Evolutionary conservation across 768 basidiomycete species (phyloP).

Genomic region (Mycena olivaceomarginata): DNA sequence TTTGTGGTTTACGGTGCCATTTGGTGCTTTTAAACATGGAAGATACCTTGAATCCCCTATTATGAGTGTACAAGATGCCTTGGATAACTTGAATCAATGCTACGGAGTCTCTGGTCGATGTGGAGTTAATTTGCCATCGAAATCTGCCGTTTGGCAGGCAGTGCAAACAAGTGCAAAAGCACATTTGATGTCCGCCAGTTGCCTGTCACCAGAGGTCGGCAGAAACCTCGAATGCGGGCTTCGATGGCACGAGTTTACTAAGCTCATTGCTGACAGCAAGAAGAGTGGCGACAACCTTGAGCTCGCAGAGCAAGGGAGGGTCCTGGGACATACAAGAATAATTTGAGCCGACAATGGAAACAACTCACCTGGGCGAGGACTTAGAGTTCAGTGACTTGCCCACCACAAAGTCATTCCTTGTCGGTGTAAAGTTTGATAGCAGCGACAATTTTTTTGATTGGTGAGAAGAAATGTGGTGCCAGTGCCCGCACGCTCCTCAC

Average conservation of each 20-base stretch:
- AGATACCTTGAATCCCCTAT: no score
- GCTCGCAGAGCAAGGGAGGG: background rate
- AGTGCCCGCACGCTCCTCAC: background rate
- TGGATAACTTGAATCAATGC: no score
- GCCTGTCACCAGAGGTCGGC: no score
- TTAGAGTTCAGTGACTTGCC: background rate
- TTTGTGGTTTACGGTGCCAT: no score
- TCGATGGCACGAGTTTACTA: background rate
- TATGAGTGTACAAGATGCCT: no score
- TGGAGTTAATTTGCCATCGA: no score
- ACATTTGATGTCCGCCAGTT: no score
- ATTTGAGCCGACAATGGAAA: background rate
- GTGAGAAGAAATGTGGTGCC: background rate
- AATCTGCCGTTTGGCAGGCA: no score
- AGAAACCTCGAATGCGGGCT: slow-evolving; percentile 24
- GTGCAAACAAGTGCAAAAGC: no score
- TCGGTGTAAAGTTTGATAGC: slow-evolving; percentile 7
- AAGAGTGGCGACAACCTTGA: background rate
- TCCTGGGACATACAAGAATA: background rate
- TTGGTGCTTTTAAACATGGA: no score
- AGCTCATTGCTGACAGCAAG: background rate
- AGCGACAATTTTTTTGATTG: slow-evolving; percentile 12
- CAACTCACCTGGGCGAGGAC: background rate
- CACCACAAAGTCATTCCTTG: slow-evolving; percentile 16
- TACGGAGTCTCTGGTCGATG: no score